phyloP scores from a whole-genome alignment of 140 eudicot species.

The Oenanthe javanica region DNA sequence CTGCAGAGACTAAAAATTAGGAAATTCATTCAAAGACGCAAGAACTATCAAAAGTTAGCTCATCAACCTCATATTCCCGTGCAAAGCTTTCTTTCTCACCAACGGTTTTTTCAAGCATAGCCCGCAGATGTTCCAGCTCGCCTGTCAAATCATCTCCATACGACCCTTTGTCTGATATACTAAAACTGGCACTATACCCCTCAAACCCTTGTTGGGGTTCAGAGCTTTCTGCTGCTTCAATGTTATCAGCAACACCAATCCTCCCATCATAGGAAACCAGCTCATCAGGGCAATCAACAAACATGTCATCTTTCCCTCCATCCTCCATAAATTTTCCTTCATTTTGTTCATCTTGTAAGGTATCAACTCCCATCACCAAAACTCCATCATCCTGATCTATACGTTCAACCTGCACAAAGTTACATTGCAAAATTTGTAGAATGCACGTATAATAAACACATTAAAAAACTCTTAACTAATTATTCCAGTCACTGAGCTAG shows the following conservation, averaged over 20 bases:
- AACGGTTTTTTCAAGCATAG: conserved; percentile 27
- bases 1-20: conserved; percentile 34
- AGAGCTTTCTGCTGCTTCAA: conserved; percentile 25
- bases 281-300: conserved; percentile 95
- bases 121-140: conserved; percentile 37
- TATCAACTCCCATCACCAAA: conserved; percentile 23
- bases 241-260: conserved; percentile 25
- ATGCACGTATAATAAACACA: not conserved
- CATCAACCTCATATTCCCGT: conserved; percentile 51
- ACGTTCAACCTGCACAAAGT: conserved; percentile 34
- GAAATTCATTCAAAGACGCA: conserved; percentile 12
- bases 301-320: conserved; percentile 75
- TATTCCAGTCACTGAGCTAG: too few relatives aligned
- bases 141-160: conserved; percentile 22
- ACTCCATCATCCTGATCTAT: conserved; percentile 47
- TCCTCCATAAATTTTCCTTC: conserved; percentile 53
- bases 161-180: conserved; percentile 28
- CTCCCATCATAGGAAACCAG: conserved; percentile 20
- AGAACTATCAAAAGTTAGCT: conserved; percentile 2
- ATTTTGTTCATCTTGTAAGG: conserved; percentile 29
- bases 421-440: not conserved
- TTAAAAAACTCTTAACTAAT: too few relatives aligned
- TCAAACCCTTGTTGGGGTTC: conserved; percentile 37
- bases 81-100: conserved; percentile 48
- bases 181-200: conserved; percentile 22